Percentiles rank a stretch among this genome's conserved stretches.
These are phyloP conservation scores for Aquilaria yunnanensis DNA, from an alignment of 345 rosid species.

Conservation along the genomic window DNA sequence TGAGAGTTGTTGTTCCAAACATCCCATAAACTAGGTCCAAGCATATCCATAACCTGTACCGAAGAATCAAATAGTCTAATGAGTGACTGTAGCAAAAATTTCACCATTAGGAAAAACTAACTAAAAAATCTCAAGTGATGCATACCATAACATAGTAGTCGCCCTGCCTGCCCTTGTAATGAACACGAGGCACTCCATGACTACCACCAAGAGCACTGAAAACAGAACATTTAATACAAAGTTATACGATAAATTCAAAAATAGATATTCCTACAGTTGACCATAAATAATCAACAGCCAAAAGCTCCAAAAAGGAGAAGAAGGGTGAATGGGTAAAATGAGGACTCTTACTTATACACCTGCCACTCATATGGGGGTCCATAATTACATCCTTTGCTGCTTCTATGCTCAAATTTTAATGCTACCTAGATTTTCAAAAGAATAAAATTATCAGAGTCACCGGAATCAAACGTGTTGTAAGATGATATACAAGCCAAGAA, in stretches of 20 bases:
- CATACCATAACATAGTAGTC: slow-evolving; percentile 87
- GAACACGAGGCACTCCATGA: slow-evolving; percentile 87
- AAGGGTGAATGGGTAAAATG: too few relatives aligned
- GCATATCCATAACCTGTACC: slow-evolving; percentile 84
- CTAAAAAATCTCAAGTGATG: neutral
- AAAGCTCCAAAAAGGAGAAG: too few relatives aligned
- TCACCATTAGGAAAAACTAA: neutral
- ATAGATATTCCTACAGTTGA: neutral
- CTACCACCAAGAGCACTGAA: slow-evolving; percentile 79
- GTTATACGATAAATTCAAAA: neutral
- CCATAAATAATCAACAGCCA: neutral
- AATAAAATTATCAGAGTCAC: neutral
- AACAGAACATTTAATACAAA: slow-evolving; percentile 13
- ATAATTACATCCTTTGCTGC: slow-evolving; percentile 93
- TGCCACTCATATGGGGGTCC: slow-evolving; percentile 99
- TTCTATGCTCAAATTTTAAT: slow-evolving; percentile 88
- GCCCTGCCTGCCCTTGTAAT: slow-evolving; percentile 76
- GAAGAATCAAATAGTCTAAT: neutral
- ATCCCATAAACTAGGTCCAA: slow-evolving; percentile 90
- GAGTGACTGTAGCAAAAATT: slow-evolving; percentile 4
- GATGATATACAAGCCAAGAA: neutral
- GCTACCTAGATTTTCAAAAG: slow-evolving; percentile 56
- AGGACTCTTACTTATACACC: slow-evolving; percentile 75
- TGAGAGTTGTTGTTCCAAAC: slow-evolving; percentile 68
- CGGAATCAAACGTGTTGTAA: too few relatives aligned